Conservation (phyloP, 345 rosid genomes). For the Zanthoxylum bungeanum region DNA sequence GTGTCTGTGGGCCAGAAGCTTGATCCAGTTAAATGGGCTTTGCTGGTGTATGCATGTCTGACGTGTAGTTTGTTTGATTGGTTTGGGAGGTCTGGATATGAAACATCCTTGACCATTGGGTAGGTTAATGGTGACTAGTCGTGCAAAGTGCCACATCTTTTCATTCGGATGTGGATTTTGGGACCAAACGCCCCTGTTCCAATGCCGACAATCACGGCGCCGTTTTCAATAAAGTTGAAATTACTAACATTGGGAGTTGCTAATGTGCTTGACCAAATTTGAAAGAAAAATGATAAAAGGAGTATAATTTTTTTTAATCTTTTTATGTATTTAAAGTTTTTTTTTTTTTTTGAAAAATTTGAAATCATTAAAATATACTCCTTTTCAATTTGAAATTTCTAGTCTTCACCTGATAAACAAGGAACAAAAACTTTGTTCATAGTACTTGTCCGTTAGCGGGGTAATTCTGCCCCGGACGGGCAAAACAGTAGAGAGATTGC, state of each 20-base stretch:
- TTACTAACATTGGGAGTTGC: background rate
- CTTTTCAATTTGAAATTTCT: background rate
- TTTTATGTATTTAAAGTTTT: too few relatives aligned
- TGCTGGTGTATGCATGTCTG: background rate
- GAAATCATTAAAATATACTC: too few relatives aligned
- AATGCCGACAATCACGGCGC: constrained; percentile 11
- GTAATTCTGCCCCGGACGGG: too few relatives aligned
- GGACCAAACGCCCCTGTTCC: background rate
- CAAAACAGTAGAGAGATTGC: too few relatives aligned
- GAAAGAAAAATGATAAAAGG: too few relatives aligned
- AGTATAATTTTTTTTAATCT: too few relatives aligned
- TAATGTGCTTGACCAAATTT: too few relatives aligned
- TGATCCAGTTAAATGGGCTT: background rate
- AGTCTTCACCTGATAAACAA: background rate
- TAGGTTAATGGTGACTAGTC: background rate
- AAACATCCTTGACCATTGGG: background rate
- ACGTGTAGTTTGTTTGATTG: background rate
- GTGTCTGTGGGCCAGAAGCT: background rate
- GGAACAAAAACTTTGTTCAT: background rate
- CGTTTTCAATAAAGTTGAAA: background rate
- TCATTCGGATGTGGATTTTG: background rate
- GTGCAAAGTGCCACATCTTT: background rate
- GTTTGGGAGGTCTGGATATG: background rate
- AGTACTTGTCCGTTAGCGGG: too few relatives aligned
- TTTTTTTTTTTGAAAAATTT: too few relatives aligned